A percentile compares a stretch with the other conserved stretches of the same genome.
phyloP scores from a whole-genome alignment of 2,329 filamentous ascomycete species.

The Aspergillus puulaauensis region DNA sequence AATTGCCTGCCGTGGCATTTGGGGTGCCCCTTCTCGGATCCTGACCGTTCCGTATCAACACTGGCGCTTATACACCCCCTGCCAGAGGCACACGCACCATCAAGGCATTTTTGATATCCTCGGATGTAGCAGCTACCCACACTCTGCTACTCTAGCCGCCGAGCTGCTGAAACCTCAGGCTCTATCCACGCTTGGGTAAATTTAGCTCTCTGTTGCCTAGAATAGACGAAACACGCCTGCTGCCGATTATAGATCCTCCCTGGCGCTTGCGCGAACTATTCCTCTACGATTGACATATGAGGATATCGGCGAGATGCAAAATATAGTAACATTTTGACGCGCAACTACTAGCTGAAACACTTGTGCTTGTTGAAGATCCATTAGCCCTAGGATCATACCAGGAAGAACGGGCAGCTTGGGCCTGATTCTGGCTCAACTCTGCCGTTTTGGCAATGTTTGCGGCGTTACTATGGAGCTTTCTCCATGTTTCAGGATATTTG shows the following conservation, averaged over 20 bases:
- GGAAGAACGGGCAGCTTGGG: constrained; percentile 10
- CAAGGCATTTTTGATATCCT: constrained; percentile 3
- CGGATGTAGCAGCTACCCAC: neutral
- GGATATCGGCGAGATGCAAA: constrained; percentile 35
- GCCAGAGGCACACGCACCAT: constrained; percentile 11
- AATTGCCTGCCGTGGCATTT: constrained; percentile 13
- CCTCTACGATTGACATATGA: constrained; percentile 23
- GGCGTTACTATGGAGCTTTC: constrained; percentile 35
- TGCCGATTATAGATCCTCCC: constrained; percentile 26
- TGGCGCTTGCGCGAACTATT: constrained; percentile 25
- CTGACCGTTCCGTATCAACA: constrained; percentile 12
- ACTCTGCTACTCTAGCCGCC: constrained; percentile 21
- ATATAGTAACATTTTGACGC: constrained; percentile 43
- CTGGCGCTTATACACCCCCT: constrained; percentile 18
- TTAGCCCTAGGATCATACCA: constrained; percentile 23
- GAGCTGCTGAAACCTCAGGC: constrained; percentile 11
- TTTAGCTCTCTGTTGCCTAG: constrained; percentile 19
- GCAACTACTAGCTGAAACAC: constrained; percentile 39
- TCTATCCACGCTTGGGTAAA: constrained; percentile 12
- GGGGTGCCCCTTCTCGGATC: constrained; percentile 5
- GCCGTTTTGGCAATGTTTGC: constrained; percentile 25
- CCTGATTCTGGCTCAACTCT: constrained; percentile 19
- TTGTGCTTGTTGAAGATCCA: constrained; percentile 26
- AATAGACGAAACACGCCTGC: constrained; percentile 27
- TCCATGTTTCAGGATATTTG: constrained; percentile 42